Conservation (phyloP, 2,329 filamentous ascomycete species). For the Cercospora sojina region DNA sequence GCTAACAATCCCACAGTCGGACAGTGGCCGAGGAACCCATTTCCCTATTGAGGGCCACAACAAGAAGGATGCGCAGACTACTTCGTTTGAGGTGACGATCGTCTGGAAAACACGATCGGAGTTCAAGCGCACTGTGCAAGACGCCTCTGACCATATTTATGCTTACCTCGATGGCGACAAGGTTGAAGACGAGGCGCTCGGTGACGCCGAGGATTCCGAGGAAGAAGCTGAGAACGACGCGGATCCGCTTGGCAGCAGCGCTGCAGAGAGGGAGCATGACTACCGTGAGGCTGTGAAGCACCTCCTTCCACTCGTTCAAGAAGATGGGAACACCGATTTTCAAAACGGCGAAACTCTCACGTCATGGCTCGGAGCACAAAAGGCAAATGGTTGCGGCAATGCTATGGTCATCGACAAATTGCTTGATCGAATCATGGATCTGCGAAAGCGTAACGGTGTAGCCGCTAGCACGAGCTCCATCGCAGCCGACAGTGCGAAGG, state of each 20-base stretch:
- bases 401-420: background rate
- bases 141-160: background rate
- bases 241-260: background rate
- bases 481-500: background rate
- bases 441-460: background rate
- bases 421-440: background rate
- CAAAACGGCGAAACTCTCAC: background rate
- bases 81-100: background rate
- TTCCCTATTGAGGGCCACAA: constrained; percentile 16
- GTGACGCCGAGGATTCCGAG: background rate
- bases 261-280: background rate
- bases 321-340: background rate
- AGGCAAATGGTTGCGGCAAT: background rate
- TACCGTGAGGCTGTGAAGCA: background rate
- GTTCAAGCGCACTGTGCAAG: too few species aligned
- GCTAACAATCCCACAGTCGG: background rate
- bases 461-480: background rate
- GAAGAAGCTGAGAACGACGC: background rate
- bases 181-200: background rate
- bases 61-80: background rate
- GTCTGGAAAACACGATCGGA: background rate
- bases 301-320: background rate
- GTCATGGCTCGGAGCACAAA: background rate
- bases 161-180: background rate
- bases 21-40: constrained; percentile 12